These are phyloP conservation scores for Rhizopogon rudus DNA, from an alignment of 768 basidiomycete species.

Conservation along the genomic window DNA sequence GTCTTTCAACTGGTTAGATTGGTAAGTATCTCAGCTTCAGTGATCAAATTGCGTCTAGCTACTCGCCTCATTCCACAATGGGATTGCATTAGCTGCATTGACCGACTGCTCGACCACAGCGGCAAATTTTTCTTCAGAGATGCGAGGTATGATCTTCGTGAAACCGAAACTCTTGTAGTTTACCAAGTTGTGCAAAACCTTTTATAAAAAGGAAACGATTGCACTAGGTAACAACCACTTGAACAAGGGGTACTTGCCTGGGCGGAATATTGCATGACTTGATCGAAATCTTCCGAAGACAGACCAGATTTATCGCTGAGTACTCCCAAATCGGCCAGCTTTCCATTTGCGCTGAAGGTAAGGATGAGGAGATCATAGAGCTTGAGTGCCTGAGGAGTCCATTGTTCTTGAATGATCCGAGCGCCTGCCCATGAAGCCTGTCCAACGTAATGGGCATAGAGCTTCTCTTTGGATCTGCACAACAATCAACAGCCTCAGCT, in stretches of 20 bases:
- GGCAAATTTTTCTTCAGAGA: slow-evolving; percentile 56
- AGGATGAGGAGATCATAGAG: slow-evolving; percentile 71
- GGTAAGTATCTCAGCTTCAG: neutral
- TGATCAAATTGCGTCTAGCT: neutral
- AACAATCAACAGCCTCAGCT: neutral
- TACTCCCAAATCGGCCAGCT: slow-evolving; percentile 48
- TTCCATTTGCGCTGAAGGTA: slow-evolving; percentile 58
- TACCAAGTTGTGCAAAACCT: slow-evolving; percentile 40
- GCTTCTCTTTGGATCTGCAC: slow-evolving; percentile 66
- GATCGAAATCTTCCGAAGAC: slow-evolving; percentile 57
- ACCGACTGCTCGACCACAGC: slow-evolving; percentile 56
- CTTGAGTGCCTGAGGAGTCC: slow-evolving; percentile 64
- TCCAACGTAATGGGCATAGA: slow-evolving; percentile 70
- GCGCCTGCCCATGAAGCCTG: slow-evolving; percentile 82
- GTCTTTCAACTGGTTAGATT: slow-evolving; percentile 50
- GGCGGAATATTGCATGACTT: slow-evolving; percentile 63
- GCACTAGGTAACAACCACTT: neutral
- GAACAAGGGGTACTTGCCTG: slow-evolving; percentile 42
- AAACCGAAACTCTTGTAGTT: slow-evolving; percentile 84
- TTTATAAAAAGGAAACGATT: neutral
- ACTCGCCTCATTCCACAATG: slow-evolving; percentile 61
- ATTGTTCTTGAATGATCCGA: slow-evolving; percentile 80
- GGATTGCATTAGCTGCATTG: slow-evolving; percentile 47
- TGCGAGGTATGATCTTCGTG: slow-evolving; percentile 80
- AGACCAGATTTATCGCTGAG: slow-evolving; percentile 54